Conservation (phyloP, 169 alveolate genomes). For the Eimeria necatrix region DNA sequence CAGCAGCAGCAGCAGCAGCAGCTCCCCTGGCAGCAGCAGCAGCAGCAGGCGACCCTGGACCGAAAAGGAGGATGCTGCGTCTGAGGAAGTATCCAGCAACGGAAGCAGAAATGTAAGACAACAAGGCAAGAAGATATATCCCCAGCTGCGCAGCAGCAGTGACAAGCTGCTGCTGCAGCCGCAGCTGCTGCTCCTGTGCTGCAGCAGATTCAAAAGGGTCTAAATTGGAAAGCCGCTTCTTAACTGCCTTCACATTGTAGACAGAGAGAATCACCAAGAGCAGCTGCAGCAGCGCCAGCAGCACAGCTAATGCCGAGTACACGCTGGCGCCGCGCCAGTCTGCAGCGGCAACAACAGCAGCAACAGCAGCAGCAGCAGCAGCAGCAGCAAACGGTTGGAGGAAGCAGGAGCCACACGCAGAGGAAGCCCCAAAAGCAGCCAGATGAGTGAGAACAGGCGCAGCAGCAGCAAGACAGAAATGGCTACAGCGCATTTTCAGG, state of each 20-base stretch:
- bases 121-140: neutral
- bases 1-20: slow-evolving; percentile 12
- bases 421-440: neutral
- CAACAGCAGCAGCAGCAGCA: too few relatives aligned
- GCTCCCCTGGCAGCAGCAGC: slow-evolving; percentile 28
- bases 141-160: slow-evolving; percentile 29
- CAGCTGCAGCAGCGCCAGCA: slow-evolving; percentile 15
- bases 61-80: neutral
- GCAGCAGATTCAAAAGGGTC: neutral
- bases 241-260: neutral
- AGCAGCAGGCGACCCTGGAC: slow-evolving; percentile 18
- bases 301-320: neutral
- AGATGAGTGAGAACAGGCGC: neutral
- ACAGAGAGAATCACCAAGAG: neutral
- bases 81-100: neutral
- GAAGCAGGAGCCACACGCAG: neutral
- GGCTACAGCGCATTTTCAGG: too few relatives aligned
- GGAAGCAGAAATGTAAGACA: neutral
- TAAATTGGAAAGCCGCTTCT: neutral
- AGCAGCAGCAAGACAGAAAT: neutral
- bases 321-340: neutral
- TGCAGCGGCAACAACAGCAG: neutral
- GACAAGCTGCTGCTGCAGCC: slow-evolving; percentile 17
- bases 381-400: neutral
- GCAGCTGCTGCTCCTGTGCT: slow-evolving; percentile 12